A percentile compares a stretch with the other conserved stretches of the same genome.
Evolutionary conservation across 257 asterid species (phyloP).

Genomic region (Solanum tacnaense): DNA sequence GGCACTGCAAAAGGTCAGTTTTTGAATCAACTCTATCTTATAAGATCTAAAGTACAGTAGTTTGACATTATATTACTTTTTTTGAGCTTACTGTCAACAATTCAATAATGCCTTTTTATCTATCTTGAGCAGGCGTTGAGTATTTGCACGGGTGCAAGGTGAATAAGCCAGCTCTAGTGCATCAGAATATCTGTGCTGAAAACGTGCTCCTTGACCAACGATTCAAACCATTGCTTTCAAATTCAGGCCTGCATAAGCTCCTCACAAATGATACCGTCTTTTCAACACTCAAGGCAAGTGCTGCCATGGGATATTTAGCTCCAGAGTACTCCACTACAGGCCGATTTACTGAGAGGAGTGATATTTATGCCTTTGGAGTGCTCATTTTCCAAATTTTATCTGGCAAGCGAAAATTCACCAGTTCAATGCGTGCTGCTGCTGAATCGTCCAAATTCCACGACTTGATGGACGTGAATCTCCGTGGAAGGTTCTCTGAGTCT

Average conservation of each 20-base stretch:
- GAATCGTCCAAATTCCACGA: slow-evolving; percentile 42
- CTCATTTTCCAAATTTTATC: slow-evolving; percentile 78
- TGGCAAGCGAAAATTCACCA: slow-evolving; percentile 41
- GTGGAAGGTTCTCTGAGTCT: slow-evolving; percentile 34
- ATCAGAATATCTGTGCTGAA: slow-evolving; percentile 79
- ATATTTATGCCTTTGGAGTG: slow-evolving; percentile 78
- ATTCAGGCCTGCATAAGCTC: slow-evolving; percentile 78
- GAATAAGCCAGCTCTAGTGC: slow-evolving; percentile 63
- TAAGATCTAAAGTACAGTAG: neutral
- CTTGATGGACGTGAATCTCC: slow-evolving; percentile 48
- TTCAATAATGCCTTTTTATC: neutral
- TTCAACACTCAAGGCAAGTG: slow-evolving; percentile 81
- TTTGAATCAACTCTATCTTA: neutral
- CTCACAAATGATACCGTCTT: slow-evolving; percentile 72
- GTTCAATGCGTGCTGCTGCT: slow-evolving; percentile 45
- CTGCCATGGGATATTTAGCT: slow-evolving; percentile 95
- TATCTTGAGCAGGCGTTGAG: slow-evolving; percentile 45
- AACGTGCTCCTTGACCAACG: slow-evolving; percentile 61
- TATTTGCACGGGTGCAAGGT: slow-evolving; percentile 51
- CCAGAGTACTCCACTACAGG: slow-evolving; percentile 80
- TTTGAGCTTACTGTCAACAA: neutral
- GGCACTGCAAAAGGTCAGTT: slow-evolving; percentile 77
- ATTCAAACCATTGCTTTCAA: slow-evolving; percentile 56
- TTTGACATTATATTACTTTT: neutral
- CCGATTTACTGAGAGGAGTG: slow-evolving; percentile 84